Base-by-base conservation (phyloP, 495 filamentous ascomycete species). In the Tetracladium setigerum region DNA sequence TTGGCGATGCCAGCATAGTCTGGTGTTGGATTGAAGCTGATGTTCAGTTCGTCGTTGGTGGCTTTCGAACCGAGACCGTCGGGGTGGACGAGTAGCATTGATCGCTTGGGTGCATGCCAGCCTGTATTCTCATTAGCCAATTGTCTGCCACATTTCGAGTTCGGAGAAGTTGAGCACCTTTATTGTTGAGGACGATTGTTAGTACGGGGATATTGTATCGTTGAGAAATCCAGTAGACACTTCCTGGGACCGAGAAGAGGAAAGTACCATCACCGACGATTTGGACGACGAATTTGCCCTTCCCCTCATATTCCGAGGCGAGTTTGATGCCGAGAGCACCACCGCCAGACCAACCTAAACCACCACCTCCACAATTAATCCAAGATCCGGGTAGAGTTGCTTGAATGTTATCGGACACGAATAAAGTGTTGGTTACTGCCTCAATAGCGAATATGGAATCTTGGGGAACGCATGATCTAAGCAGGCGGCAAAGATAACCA, bases 301-400 rank as follows among this genome's bases (percentile, higher is more conserved):
- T 84, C 18, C 77, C 76, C 36, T 83, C 70, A 18, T 62, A 64
- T 44, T 89, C 83, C 0, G 79, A 76, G 5, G 89, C 91, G 18
- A 97, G 75, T 62, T 95, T 95, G 61, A 95, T 87, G 13, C 91
- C 91, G 3, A 95, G 65, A 2, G 86, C 79, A 46, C 77, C 91
- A 37, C 91, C 91, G 16, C 91, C 91, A n/a, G 85, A 91, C 91
- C 91, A 97, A 15, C 91, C 91, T 0, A 96, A 73, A 3, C 91
- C 91, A 31, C 91, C 91, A 30, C 90, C 91, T 12, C 91, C 91
- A 62, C 90, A 97, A 68, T 95, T 95, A 59, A 95, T 82, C 83
- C 87, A 92, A 7, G 80, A 82, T 5, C 89, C 86, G 0, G 89
- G 90, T 1, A 80, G 52, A 12, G 78, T 85, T 10, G 83, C 81